A percentile compares a stretch with the other conserved stretches of the same genome.
Evolutionary conservation across 179 eudicot species (phyloP).

Genomic region (Beta lomatogona): DNA sequence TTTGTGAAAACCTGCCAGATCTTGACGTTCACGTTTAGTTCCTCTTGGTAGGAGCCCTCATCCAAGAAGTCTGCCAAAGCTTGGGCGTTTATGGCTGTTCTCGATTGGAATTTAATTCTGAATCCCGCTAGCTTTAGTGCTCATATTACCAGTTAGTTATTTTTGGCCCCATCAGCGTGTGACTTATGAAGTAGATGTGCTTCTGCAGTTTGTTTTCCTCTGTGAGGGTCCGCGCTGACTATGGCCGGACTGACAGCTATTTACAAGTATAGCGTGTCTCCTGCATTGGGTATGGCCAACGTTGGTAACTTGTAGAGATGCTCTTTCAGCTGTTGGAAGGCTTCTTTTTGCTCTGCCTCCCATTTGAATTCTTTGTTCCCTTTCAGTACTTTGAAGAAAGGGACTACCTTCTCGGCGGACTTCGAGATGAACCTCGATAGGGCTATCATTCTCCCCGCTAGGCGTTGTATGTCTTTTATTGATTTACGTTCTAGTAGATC

Average conservation of each 20-base stretch:
- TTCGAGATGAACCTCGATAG: too few species aligned
- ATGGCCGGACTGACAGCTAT: background rate
- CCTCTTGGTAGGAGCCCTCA: background rate
- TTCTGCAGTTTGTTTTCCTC: background rate
- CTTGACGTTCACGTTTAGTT: background rate
- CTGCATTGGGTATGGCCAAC: background rate
- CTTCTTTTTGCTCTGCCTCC: too few species aligned
- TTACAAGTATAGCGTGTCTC: background rate
- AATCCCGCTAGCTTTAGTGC: background rate
- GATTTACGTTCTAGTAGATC: too few species aligned
- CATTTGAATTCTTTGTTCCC: too few species aligned
- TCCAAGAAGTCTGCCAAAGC: background rate
- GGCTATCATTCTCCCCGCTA: too few species aligned
- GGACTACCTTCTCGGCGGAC: too few species aligned
- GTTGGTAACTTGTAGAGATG: background rate
- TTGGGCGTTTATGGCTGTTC: background rate
- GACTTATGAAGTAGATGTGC: background rate
- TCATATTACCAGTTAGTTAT: background rate
- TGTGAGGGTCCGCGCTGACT: background rate
- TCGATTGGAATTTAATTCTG: background rate
- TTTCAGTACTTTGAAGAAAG: too few species aligned
- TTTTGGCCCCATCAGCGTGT: background rate
- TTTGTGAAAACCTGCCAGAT: background rate
- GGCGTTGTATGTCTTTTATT: too few species aligned
- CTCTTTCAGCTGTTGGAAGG: background rate